A percentile compares a stretch with the other conserved stretches of the same genome.
Evolutionary conservation across 306 rosid genomes (phyloP).

Genomic region (Quercus aquifolioides): DNA sequence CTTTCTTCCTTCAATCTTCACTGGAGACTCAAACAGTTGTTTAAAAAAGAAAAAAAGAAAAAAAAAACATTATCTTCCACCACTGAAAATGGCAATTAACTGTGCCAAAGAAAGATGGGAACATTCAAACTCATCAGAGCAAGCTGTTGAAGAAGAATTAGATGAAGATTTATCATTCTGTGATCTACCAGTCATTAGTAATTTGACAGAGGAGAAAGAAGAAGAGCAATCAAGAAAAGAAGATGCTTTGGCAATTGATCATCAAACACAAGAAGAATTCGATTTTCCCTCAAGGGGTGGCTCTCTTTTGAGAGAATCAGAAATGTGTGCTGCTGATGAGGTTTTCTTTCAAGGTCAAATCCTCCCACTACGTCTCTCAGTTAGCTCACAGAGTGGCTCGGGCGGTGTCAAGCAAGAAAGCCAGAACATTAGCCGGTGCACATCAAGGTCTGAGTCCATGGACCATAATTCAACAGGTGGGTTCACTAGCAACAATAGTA

Average conservation of each 20-base stretch:
- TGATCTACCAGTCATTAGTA: conserved; percentile 56
- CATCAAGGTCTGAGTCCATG: conserved; percentile 37
- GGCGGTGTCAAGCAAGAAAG: not conserved
- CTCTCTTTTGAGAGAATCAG: conserved; percentile 22
- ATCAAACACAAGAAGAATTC: conserved; percentile 53
- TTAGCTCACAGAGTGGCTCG: conserved; percentile 45
- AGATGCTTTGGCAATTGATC: conserved; percentile 19
- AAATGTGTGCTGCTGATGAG: conserved; percentile 85
- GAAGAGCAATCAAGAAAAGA: conserved; percentile 4
- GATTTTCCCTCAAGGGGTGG: conserved; percentile 45
- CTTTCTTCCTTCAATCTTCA: conserved; percentile 9
- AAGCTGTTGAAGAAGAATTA: conserved; percentile 28
- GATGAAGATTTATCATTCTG: conserved; percentile 67
- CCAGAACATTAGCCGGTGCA: conserved; percentile 6
- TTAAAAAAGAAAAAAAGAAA: not conserved
- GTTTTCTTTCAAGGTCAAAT: conserved; percentile 77
- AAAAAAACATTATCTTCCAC: conserved; percentile 10
- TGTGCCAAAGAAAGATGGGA: conserved; percentile 16
- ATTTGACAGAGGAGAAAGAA: conserved; percentile 14
- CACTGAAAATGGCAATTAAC: conserved; percentile 37
- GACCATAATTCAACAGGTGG: conserved; percentile 27
- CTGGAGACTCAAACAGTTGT: conserved; percentile 9
- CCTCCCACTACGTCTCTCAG: conserved; percentile 58
- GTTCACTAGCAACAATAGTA: conserved; percentile 30
- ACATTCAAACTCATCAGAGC: not conserved